Conservation (phyloP, 1,284 basidiomycete genomes). For the Leccinum pachyderme region DNA sequence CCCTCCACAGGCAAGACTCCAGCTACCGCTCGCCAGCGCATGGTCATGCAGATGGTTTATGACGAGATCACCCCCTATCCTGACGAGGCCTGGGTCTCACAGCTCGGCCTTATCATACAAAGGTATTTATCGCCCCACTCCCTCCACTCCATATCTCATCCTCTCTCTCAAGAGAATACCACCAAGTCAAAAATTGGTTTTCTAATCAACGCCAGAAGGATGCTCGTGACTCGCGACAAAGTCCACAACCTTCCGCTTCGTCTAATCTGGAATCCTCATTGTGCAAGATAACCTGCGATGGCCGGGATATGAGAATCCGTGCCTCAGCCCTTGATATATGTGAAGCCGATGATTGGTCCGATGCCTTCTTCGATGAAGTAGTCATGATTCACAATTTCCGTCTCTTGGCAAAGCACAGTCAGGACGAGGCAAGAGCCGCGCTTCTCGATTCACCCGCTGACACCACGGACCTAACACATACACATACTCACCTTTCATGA, state of each 20-base stretch:
- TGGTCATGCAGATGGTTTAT: slow-evolving; percentile 56
- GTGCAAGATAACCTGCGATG: slow-evolving; percentile 36
- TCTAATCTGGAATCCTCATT: slow-evolving; percentile 31
- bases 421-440: slow-evolving; percentile 31
- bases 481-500: slow-evolving; percentile 23
- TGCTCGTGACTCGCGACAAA: slow-evolving; percentile 38
- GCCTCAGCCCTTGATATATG: slow-evolving; percentile 42
- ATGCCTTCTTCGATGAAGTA: slow-evolving; percentile 54
- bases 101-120: slow-evolving; percentile 48
- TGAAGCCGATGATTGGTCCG: slow-evolving; percentile 47
- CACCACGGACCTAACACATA: slow-evolving; percentile 25
- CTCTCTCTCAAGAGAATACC: slow-evolving; percentile 42
- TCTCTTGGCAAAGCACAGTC: slow-evolving; percentile 37
- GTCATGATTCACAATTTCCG: slow-evolving; percentile 53
- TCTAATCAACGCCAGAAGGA: slow-evolving; percentile 55
- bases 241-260: slow-evolving; percentile 31
- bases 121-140: slow-evolving; percentile 34
- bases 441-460: slow-evolving; percentile 27
- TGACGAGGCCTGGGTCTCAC: slow-evolving; percentile 47
- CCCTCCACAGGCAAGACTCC: slow-evolving; percentile 56
- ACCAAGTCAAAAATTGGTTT: slow-evolving; percentile 62
- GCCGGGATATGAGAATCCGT: slow-evolving; percentile 49
- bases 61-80: slow-evolving; percentile 61
- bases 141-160: slow-evolving; percentile 10
- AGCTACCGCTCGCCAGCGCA: slow-evolving; percentile 50